Base-by-base conservation (phyloP, 768 basidiomycete species). In the Mycena latifolia region DNA sequence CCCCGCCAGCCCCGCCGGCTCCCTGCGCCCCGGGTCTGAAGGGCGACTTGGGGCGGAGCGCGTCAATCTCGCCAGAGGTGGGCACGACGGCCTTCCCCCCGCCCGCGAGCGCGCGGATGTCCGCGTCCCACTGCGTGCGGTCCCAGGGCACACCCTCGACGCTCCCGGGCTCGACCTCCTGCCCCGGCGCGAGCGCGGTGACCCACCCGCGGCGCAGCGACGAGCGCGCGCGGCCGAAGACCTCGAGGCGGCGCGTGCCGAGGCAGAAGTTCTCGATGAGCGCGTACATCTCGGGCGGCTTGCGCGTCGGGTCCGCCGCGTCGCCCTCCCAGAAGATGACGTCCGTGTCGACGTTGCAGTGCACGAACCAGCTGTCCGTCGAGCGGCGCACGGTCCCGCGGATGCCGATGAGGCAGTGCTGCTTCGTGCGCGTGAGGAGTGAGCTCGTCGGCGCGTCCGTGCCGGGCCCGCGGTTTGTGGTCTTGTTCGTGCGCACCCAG, bases 261-360 rank as follows among this genome's bases (percentile, higher is more conserved):
- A 98, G 90, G 75, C 96, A 99, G 77, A 99, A 99, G 77, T 97
- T 98, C 78, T 99, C 98, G 74, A 99, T 92, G 45, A 99, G 86
- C 6, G 92, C 91, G 80, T 98, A 96, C 84, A 96, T 93, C 77
- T 99, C 97, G 20, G 96, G 95, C 0, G 98, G 98, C 78, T 95
- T 95, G 47, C 89, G 87, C 3, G 88, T 90, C 2, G 94, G 93
- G 77, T 97, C 95, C 5, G 84, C 77, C 8, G 89, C 81, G 71
- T 96, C 94, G n/a, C 94, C 92, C 83, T 96, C 94, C 95, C 96
- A 98, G 22, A 98, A 90, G 62, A 97, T 90, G 12, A 97, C 93
- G 76, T 98, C 96, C n/a, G 96, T 97, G 74, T 97, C 95, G 69
- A 99, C 92, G 78, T 99, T 99, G 75, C 96, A 98, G 77, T 99